A percentile compares a stretch with the other conserved stretches of the same genome.
phyloP scores from a whole-genome alignment of 2,329 filamentous ascomycete genomes.

The Colletotrichum sublineola region DNA sequence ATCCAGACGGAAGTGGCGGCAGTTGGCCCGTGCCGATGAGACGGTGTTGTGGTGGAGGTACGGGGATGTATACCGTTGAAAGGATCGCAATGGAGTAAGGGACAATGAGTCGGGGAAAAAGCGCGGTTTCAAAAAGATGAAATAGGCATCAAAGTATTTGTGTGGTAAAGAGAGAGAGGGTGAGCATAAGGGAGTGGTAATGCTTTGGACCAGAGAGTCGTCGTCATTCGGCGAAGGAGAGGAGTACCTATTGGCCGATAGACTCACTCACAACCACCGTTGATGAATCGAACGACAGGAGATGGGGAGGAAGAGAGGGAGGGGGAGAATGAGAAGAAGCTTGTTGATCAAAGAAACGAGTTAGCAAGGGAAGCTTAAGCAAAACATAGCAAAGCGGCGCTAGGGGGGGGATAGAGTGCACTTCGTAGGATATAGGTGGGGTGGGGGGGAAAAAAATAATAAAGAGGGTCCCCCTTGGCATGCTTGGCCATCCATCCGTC shows the following conservation, averaged over 20 bases:
- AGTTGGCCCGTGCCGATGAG: conserved; percentile 36
- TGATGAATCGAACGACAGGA: neutral
- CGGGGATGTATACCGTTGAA: conserved; percentile 13
- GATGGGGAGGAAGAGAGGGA: no score
- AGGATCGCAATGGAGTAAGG: conserved; percentile 3
- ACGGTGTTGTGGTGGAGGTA: conserved; percentile 23
- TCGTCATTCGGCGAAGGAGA: conserved; percentile 27
- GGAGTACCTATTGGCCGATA: neutral
- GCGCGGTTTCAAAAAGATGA: conserved; percentile 17
- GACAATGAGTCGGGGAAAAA: neutral
- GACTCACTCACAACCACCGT: conserved; percentile 19
- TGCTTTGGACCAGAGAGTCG: conserved; percentile 16
- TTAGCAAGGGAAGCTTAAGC: neutral
- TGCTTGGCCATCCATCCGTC: neutral
- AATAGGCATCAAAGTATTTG: conserved; percentile 12
- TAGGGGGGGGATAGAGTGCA: neutral
- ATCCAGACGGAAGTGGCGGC: conserved; percentile 35
- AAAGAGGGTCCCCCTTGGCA: conserved; percentile 1
- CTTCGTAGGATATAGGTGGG: no score
- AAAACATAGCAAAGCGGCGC: no score
- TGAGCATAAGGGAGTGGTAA: neutral
- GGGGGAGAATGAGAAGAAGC: neutral
- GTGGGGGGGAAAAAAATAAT: neutral
- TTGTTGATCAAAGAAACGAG: neutral
- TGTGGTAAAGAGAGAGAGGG: neutral